Conservation (phyloP, 805 yeast genomes). For the Candida glaebosa region DNA sequence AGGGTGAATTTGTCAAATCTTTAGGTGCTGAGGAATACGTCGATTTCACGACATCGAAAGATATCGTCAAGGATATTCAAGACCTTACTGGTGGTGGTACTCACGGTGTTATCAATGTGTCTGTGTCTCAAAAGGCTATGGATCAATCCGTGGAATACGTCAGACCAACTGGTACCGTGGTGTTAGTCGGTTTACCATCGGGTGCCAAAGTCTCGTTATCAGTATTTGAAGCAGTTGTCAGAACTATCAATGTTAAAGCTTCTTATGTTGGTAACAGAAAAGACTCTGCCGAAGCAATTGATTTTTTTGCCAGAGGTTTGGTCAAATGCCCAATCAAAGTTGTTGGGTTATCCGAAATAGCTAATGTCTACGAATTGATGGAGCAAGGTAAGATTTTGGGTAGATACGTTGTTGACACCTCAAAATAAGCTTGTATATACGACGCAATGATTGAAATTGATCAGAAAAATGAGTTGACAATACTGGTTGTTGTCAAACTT, state of each 20-base stretch:
- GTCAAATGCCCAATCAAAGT: slow-evolving; percentile 71
- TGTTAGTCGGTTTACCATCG: slow-evolving; percentile 71
- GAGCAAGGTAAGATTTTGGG: slow-evolving; percentile 82
- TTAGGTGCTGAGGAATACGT: slow-evolving; percentile 65
- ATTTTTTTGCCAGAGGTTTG: slow-evolving; percentile 68
- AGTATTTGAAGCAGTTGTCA: slow-evolving; percentile 72
- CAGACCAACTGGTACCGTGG: slow-evolving; percentile 31
- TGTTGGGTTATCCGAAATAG: slow-evolving; percentile 70
- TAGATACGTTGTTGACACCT: slow-evolving; percentile 81
- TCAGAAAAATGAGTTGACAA: neutral
- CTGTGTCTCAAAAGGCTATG: slow-evolving; percentile 69
- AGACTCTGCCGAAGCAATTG: slow-evolving; percentile 78
- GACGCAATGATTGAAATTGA: neutral
- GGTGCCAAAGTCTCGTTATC: slow-evolving; percentile 68
- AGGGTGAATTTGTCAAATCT: slow-evolving; percentile 50
- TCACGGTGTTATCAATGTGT: slow-evolving; percentile 72
- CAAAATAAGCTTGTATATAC: slow-evolving; percentile 36
- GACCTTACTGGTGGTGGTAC: slow-evolving; percentile 69
- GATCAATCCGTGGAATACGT: slow-evolving; percentile 52
- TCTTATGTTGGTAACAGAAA: slow-evolving; percentile 89
- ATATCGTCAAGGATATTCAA: slow-evolving; percentile 52
- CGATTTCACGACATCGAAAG: slow-evolving; percentile 55
- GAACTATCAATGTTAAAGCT: slow-evolving; percentile 69
- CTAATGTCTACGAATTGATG: slow-evolving; percentile 71
- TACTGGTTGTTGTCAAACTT: neutral